Percentiles rank a stretch among this genome's conserved stretches.
These are phyloP conservation scores for Mycosarcoma mackinlayi DNA, from an alignment of 1,284 basidiomycete genomes.

Conservation along the genomic window DNA sequence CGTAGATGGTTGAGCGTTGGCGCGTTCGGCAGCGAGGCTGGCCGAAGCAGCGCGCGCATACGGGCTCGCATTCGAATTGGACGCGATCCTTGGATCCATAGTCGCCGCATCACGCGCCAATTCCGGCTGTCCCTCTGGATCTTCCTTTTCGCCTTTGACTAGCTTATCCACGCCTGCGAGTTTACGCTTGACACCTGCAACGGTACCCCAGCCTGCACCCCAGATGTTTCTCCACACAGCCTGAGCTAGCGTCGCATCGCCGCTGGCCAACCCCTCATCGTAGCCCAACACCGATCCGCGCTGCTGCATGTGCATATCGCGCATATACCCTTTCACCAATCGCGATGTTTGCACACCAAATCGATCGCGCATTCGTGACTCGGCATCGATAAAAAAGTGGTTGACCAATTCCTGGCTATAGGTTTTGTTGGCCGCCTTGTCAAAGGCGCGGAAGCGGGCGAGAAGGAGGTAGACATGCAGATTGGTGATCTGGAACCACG, in stretches of 20 bases:
- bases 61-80: constrained; percentile 27
- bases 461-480: constrained; percentile 91
- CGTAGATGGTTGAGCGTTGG: constrained; percentile 19
- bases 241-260: constrained; percentile 74
- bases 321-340: constrained; percentile 89
- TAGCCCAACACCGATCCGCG: constrained; percentile 83
- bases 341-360: constrained; percentile 79
- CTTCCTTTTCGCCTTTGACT: constrained; percentile 56
- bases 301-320: constrained; percentile 89
- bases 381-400: constrained; percentile 95
- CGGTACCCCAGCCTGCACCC: constrained; percentile 70
- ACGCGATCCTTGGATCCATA: constrained; percentile 31
- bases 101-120: constrained; percentile 50
- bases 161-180: constrained; percentile 55
- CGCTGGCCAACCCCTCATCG: constrained; percentile 77
- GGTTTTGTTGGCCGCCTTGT: constrained; percentile 75
- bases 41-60: constrained; percentile 40
- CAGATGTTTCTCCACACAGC: constrained; percentile 94
- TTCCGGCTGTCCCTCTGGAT: constrained; percentile 71
- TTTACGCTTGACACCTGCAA: constrained; percentile 69
- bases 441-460: constrained; percentile 86
- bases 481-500: constrained; percentile 95
- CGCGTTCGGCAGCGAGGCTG: constrained; percentile 24
- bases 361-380: constrained; percentile 83
- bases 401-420: constrained; percentile 86